phyloP scores from a whole-genome alignment of 2,329 filamentous ascomycete genomes.

The Nemania bipapillata region DNA sequence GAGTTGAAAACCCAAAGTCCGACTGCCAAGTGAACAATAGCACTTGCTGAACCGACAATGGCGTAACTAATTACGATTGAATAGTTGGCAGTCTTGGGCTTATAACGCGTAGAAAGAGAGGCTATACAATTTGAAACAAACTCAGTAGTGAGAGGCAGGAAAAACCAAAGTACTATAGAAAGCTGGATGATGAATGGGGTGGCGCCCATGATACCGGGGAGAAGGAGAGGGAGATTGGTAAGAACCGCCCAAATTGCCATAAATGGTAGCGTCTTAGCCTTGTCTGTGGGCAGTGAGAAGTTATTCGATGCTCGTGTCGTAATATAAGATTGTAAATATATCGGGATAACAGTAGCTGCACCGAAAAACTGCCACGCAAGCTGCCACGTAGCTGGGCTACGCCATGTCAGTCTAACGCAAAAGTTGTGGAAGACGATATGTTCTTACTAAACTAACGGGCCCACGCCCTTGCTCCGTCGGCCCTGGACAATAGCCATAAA shows the following conservation, averaged over 20 bases:
- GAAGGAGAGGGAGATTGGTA: not conserved
- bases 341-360: constrained; percentile 6
- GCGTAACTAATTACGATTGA: not conserved
- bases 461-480: not conserved
- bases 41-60: constrained; percentile 10
- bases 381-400: not conserved
- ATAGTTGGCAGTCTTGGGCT: not conserved
- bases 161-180: constrained; percentile 9
- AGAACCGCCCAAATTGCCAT: not conserved
- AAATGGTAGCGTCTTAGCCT: not conserved
- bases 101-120: not conserved
- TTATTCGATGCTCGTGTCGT: not conserved
- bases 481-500: constrained; percentile 3
- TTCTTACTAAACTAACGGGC: not conserved
- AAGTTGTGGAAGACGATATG: not conserved
- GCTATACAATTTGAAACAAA: not conserved
- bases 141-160: constrained; percentile 5
- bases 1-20: not conserved
- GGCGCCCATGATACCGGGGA: constrained; percentile 5
- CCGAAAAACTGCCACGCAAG: constrained; percentile 14
- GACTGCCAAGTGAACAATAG: constrained; percentile 3
- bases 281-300: not conserved
- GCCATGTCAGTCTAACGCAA: not conserved
- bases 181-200: constrained; percentile 12
- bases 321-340: constrained; percentile 4